Evolutionary conservation across 352 stramenopile genomes (phyloP), one percentile per base, ranked within the genome.

Genomic region (Phytopythium kandeliae): DNA sequence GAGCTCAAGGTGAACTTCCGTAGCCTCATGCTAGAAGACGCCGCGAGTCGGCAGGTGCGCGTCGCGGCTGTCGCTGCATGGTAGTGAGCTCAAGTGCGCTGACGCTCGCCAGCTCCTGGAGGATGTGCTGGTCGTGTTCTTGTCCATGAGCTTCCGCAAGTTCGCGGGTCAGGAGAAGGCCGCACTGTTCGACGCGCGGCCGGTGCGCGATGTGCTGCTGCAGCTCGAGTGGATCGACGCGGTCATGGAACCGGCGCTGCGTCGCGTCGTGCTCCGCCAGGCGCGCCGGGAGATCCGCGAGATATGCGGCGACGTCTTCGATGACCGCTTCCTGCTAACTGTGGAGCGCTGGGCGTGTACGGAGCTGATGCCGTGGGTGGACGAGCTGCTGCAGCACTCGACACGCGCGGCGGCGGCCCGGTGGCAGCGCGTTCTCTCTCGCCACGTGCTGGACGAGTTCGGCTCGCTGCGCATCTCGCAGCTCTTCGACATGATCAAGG

Each of bases 401-500:
- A 64, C 46, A 3, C 60, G 49, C 11, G 63, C 62, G 10, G 48
- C 60, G 24, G 22, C 22, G 12, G 15, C 63, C 16, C 70, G 67
- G 28, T 86, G 78, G 78, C 69, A 47, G 24, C 51, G 75, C 10
- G 68, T 76, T 10, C 40, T 89, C 25, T 78, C 78, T 1, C 43
- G 63, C 22, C 73, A 85, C 35, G 73, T 86, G 17, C 45, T 71
- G 12, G 56, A 86, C 36, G 73, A 85, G 46, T 94, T 90, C 57
- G 77, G 70, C 6, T 71, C 54, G 21, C 74, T 85, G 37, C 80
- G 95, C n/a, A 95, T 97, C 48, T 66, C 71, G 25, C 89, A 98
- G 69, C 60, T 99, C 12, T 99, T 99, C 71, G 92, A 98, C 48
- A 96, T 99, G 30, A 96, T 98, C 50, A 92, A 94, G 12, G 95